Percentiles rank a stretch among this genome's conserved stretches.
Conservation (phyloP, 768 basidiomycete genomes). For the Amanita jacksonii region DNA sequence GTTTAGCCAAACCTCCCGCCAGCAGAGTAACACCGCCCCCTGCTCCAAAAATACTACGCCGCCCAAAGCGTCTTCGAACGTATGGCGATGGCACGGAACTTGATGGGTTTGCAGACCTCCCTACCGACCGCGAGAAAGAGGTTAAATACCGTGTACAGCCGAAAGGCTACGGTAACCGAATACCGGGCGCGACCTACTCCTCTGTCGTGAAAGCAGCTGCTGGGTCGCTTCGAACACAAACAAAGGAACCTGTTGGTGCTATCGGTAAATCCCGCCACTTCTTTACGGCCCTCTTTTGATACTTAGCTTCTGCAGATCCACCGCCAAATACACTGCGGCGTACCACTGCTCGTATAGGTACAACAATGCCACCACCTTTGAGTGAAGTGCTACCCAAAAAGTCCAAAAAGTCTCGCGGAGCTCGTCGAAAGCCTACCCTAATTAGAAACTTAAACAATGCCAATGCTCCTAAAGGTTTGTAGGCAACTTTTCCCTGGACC, state of each 20-base stretch:
- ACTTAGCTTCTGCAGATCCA: slow-evolving; percentile 24
- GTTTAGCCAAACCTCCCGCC: slow-evolving; percentile 32
- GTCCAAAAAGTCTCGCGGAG: slow-evolving; percentile 43
- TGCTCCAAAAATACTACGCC: slow-evolving; percentile 57
- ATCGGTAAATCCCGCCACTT: slow-evolving; percentile 16
- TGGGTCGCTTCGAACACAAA: slow-evolving; percentile 50
- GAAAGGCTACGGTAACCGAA: slow-evolving; percentile 54
- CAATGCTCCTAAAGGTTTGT: slow-evolving; percentile 63
- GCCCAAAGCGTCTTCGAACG: slow-evolving; percentile 66
- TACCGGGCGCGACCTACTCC: slow-evolving; percentile 44
- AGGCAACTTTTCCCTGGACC: slow-evolving; percentile 1
- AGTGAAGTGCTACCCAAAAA: slow-evolving; percentile 34
- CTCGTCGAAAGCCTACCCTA: slow-evolving; percentile 72
- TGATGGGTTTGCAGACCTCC: slow-evolving; percentile 81
- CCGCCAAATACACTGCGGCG: slow-evolving; percentile 48
- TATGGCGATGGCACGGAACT: slow-evolving; percentile 89
- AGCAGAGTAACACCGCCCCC: slow-evolving; percentile 24
- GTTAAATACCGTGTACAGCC: slow-evolving; percentile 66
- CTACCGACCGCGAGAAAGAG: slow-evolving; percentile 78
- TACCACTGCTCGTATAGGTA: slow-evolving; percentile 45
- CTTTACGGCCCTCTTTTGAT: slow-evolving; percentile 12
- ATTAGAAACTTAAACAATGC: slow-evolving; percentile 75
- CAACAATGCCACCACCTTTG: slow-evolving; percentile 27
- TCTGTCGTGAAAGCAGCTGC: slow-evolving; percentile 27
- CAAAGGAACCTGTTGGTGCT: slow-evolving; percentile 30